These are phyloP conservation scores for Venturia carpophila DNA, from an alignment of 2,329 filamentous ascomycete species.

Conservation along the genomic window DNA sequence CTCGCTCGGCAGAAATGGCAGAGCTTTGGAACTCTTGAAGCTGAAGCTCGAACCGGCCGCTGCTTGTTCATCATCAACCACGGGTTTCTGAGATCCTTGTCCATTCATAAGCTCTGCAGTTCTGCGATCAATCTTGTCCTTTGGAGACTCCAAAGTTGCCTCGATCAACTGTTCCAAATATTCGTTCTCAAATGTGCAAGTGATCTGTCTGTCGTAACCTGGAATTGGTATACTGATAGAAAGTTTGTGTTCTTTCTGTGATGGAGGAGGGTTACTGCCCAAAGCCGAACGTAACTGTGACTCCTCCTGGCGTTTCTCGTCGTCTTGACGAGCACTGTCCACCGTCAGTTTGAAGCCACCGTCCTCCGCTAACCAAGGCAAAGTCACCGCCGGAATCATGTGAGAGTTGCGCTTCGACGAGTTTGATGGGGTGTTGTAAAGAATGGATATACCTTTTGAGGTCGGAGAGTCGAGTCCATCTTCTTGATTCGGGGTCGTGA, in stretches of 20 bases:
- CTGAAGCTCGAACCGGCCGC: neutral
- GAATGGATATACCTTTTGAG: neutral
- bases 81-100: constrained; percentile 5
- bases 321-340: neutral
- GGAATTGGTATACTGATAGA: neutral
- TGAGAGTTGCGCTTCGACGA: neutral
- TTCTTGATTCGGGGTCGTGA: constrained; percentile 17
- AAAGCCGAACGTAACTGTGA: neutral
- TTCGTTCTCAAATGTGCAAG: neutral
- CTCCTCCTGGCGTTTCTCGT: neutral
- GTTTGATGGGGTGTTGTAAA: constrained; percentile 2
- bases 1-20: neutral
- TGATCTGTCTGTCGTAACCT: neutral
- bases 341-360: neutral
- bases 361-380: neutral
- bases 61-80: neutral
- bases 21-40: neutral
- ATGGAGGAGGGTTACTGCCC: neutral
- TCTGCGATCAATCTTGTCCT: constrained; percentile 3
- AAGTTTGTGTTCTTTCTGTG: neutral
- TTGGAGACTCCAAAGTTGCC: neutral
- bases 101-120: neutral
- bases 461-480: constrained; percentile 3
- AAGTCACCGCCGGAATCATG: neutral
- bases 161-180: neutral